Evolutionary conservation across 345 rosid species (phyloP).

Genomic region (Aurinia saxatilis): DNA sequence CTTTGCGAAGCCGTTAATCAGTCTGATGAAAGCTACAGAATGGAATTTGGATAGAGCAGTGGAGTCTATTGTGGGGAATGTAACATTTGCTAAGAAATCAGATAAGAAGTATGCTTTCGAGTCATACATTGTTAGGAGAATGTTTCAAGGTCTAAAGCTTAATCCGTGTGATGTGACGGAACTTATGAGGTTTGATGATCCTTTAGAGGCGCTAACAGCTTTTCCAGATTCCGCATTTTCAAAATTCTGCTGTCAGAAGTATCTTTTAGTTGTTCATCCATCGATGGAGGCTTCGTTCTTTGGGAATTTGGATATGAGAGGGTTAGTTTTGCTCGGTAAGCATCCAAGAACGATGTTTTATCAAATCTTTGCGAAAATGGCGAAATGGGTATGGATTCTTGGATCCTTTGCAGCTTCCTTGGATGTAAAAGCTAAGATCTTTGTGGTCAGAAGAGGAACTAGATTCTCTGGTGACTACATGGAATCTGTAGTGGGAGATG

Average conservation of each 20-base stretch:
- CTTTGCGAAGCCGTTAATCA: conserved; percentile 58
- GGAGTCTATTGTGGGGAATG: conserved; percentile 37
- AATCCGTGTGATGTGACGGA: conserved; percentile 30
- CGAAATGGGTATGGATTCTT: conserved; percentile 54
- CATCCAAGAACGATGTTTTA: conserved; percentile 62
- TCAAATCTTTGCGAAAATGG: conserved; percentile 49
- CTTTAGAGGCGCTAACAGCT: conserved; percentile 33
- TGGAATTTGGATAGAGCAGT: conserved; percentile 52
- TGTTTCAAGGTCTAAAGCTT: conserved; percentile 42
- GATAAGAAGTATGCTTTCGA: conserved; percentile 63
- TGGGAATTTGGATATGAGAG: conserved; percentile 57
- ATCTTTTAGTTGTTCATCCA: conserved; percentile 52
- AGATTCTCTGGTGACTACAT: conserved; percentile 39
- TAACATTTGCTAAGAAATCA: conserved; percentile 34
- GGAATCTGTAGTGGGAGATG: conserved; percentile 32
- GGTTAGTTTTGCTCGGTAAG: conserved; percentile 39
- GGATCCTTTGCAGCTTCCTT: conserved; percentile 39
- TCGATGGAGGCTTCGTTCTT: conserved; percentile 54
- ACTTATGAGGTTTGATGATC: conserved; percentile 42
- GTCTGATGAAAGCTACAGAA: conserved; percentile 54
- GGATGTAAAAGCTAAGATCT: conserved; percentile 42
- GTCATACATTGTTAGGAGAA: conserved; percentile 49
- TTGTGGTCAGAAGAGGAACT: conserved; percentile 40
- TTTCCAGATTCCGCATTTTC: conserved; percentile 44
- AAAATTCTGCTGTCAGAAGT: conserved; percentile 45